These are phyloP conservation scores for Pseudogymnoascus sp. DNA, from an alignment of 2,329 filamentous ascomycete species.

Conservation along the genomic window DNA sequence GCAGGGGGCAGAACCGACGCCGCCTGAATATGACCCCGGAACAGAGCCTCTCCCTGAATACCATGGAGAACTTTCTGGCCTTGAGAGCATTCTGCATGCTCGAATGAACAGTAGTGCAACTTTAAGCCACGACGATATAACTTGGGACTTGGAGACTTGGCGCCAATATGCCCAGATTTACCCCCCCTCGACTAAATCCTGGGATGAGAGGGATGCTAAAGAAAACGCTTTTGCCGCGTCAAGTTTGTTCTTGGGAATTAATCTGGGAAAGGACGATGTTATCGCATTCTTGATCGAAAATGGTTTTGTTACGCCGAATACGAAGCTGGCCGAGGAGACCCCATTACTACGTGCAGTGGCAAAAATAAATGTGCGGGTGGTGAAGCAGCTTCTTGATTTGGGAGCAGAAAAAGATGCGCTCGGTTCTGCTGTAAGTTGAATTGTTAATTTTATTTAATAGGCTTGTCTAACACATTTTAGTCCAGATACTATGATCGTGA, in stretches of 20 bases:
- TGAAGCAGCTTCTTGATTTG: constrained; percentile 10
- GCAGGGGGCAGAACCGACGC: background rate
- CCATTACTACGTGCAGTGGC: constrained; percentile 12
- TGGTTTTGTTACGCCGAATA: background rate
- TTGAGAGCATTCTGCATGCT: background rate
- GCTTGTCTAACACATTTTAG: background rate
- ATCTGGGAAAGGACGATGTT: background rate
- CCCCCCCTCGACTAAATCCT: background rate
- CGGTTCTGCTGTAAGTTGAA: constrained; percentile 11
- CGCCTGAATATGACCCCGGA: background rate
- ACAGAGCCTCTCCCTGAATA: background rate
- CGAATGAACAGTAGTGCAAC: background rate
- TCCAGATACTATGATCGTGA: background rate
- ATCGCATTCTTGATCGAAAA: background rate
- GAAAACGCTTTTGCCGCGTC: background rate
- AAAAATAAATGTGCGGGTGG: constrained; percentile 11
- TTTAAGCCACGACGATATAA: background rate
- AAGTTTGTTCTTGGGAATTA: background rate
- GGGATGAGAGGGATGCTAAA: background rate
- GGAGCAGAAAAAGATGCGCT: constrained; percentile 14
- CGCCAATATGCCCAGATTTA: background rate
- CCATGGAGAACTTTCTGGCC: background rate
- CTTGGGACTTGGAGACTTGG: background rate
- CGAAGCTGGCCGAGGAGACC: constrained; percentile 7
- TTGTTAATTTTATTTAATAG: background rate